These are phyloP conservation scores for Flammula alnicola DNA, from an alignment of 1,284 basidiomycete genomes.

Conservation along the genomic window DNA sequence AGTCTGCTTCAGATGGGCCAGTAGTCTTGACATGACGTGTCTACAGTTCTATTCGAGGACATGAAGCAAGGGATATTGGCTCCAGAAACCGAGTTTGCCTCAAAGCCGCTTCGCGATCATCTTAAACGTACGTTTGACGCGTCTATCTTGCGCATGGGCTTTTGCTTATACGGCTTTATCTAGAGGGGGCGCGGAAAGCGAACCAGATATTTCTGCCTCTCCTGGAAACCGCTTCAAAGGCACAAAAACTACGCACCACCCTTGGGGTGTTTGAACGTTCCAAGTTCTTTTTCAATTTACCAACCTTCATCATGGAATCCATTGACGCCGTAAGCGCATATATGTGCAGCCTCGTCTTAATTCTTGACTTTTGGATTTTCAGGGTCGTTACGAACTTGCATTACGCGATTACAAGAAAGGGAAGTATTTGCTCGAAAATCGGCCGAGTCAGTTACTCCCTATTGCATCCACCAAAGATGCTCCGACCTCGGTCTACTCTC, in stretches of 20 bases:
- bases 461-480: slow-evolving; percentile 58
- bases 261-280: slow-evolving; percentile 95
- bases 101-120: slow-evolving; percentile 80
- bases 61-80: slow-evolving; percentile 91
- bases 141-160: not conserved
- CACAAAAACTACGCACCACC: slow-evolving; percentile 90
- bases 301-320: slow-evolving; percentile 87
- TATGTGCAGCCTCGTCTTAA: not conserved
- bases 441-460: slow-evolving; percentile 82
- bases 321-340: slow-evolving; percentile 74
- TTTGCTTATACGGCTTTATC: slow-evolving; percentile 4
- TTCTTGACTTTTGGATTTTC: not conserved
- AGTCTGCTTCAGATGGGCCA: no score
- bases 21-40: no score
- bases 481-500: slow-evolving; percentile 29
- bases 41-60: slow-evolving; percentile 86
- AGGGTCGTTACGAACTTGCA: slow-evolving; percentile 93
- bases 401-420: slow-evolving; percentile 98
- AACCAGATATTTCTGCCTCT: slow-evolving; percentile 97
- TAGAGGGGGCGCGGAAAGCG: slow-evolving; percentile 86
- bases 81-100: slow-evolving; percentile 80
- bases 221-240: slow-evolving; percentile 94
- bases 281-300: slow-evolving; percentile 98
- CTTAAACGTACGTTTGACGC: slow-evolving; percentile 68
- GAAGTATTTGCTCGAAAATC: slow-evolving; percentile 87